Conservation (phyloP, 768 basidiomycete species). For the Hypsizygus marmoreus region DNA sequence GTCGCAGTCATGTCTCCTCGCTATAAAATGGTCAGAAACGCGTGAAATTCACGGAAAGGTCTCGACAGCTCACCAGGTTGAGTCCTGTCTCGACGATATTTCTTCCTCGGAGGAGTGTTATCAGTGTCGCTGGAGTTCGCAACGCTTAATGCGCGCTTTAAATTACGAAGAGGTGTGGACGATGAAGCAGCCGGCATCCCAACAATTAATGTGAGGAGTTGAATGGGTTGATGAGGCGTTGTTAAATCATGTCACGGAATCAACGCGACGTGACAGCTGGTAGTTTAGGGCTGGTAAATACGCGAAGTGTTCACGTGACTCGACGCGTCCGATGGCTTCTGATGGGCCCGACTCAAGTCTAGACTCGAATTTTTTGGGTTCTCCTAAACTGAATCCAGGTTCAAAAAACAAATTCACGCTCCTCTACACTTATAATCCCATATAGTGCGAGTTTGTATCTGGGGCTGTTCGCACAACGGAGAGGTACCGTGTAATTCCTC, state of each 20-base stretch:
- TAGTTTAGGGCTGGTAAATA: constrained; percentile 10
- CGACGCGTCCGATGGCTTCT: no score
- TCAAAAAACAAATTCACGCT: no score
- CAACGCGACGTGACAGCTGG: constrained; percentile 16
- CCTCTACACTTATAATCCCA: no score
- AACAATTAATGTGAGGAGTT: not conserved
- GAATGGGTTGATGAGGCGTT: no score
- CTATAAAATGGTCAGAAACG: not conserved
- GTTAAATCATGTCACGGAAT: constrained; percentile 16
- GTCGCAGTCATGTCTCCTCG: constrained; percentile 15
- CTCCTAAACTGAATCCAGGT: no score
- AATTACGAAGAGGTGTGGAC: constrained; percentile 9
- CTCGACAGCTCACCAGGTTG: constrained; percentile 10
- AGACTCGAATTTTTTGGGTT: no score
- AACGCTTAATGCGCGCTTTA: constrained; percentile 11
- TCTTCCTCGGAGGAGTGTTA: constrained; percentile 19
- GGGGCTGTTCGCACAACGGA: no score
- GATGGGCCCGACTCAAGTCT: no score
- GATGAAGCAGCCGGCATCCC: constrained; percentile 14
- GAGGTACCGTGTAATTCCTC: no score
- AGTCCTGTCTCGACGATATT: constrained; percentile 13
- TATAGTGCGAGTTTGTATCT: no score
- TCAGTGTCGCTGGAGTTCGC: constrained; percentile 24
- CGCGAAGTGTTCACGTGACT: constrained; percentile 6
- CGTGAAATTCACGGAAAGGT: not conserved